Base-by-base conservation (phyloP, 2,329 filamentous ascomycete genomes). In the Diaporthe velutina region DNA sequence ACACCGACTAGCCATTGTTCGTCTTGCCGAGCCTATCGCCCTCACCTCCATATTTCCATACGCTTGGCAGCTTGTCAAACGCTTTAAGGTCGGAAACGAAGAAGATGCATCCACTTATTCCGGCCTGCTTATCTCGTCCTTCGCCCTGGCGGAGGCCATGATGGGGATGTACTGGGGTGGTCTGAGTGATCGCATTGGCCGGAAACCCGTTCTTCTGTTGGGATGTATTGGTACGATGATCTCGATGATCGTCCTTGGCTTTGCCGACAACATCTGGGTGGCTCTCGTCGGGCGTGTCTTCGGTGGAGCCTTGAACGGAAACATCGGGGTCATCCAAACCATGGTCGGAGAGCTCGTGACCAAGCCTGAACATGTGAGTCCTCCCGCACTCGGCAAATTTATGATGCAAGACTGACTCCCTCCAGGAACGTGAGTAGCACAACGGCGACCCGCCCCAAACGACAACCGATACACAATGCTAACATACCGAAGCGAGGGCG, bases 41-140 rank as follows among this genome's bases (percentile, higher is more conserved):
- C 90, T 98, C 77, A 98, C 95, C 1, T 97, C 94, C 81, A 97
- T 98, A 83, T 97, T 96, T 80, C 96, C 96, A 28, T 98, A 98
- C 83, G 94, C 94, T 75, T 97, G 94, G 93, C 90, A 93, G 75
- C 91, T 96, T 78, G 92, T 96, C 78, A 94, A 94, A 83, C 88
- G 91, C 79, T 95, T 95, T 83, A 81, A 94, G 54, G 88, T 96
- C 78, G 94, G 93, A 76, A 89, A 90, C 79, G 90, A 92, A 78
- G 86, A 90, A 84, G 91, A 96, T 90, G 94, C 94, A 76, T 97
- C 92, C 50, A 96, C 94, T 85, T 98, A 97, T 84, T 94, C 96
- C 40, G 96, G 96, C 68, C 87, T 97, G 78, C 91, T 98, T 82
- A 95, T 98, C 79, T 96, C 95, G 17, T 93, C 95, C 79, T 97